A percentile compares a stretch with the other conserved stretches of the same genome.
Evolutionary conservation across 371 early-diverging fungal genomes (phyloP).

Genomic region (Lichtheimia corymbifera): DNA sequence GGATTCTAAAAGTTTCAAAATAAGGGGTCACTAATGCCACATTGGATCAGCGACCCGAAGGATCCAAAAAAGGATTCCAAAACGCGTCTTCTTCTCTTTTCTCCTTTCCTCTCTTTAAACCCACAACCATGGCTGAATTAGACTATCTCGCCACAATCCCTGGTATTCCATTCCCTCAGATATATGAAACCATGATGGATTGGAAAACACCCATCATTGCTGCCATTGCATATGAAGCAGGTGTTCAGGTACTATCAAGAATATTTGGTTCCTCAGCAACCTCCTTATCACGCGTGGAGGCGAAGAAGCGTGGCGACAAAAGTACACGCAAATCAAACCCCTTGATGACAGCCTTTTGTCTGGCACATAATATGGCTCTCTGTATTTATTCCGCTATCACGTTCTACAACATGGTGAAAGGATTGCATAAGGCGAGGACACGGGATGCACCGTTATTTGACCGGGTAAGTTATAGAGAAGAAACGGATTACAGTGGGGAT

Average conservation of each 20-base stretch:
- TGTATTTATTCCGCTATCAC: constrained; percentile 70
- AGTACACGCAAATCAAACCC: constrained; percentile 30
- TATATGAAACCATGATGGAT: constrained; percentile 66
- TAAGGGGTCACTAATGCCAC: too few species aligned
- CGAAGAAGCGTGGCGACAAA: background rate
- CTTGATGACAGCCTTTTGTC: constrained; percentile 55
- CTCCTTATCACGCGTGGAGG: background rate
- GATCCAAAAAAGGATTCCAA: too few species aligned
- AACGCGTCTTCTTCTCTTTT: background rate
- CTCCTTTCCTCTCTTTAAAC: background rate
- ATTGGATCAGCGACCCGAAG: too few species aligned
- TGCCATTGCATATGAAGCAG: constrained; percentile 59
- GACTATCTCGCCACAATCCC: constrained; percentile 26
- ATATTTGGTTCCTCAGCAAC: background rate
- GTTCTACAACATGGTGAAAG: constrained; percentile 59
- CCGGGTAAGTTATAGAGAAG: background rate
- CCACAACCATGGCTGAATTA: constrained; percentile 3
- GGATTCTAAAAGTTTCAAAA: too few species aligned
- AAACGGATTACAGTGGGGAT: background rate
- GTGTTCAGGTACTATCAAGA: constrained; percentile 35
- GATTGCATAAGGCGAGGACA: constrained; percentile 43
- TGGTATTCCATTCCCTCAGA: constrained; percentile 60
- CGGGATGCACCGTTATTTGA: constrained; percentile 3
- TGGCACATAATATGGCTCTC: constrained; percentile 69
- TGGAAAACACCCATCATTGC: constrained; percentile 71